Evolutionary conservation across 2,329 filamentous ascomycete species (phyloP).

Genomic region (Talaromyces sp.): DNA sequence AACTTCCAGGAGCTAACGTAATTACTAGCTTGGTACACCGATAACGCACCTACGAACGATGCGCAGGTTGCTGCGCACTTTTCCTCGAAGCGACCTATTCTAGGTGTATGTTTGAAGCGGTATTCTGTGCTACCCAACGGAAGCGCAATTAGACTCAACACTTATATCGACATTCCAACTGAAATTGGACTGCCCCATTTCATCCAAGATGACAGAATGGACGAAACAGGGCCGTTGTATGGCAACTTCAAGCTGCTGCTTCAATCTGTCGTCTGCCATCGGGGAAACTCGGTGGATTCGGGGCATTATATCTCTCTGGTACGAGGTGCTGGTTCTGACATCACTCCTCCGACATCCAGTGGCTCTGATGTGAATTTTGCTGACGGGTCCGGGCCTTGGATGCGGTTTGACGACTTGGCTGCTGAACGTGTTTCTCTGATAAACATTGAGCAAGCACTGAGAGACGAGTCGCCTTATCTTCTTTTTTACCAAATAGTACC

Average conservation of each 20-base stretch:
- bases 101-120: conserved; percentile 89
- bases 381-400: conserved; percentile 59
- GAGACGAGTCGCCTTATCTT: conserved; percentile 86
- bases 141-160: conserved; percentile 65
- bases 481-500: conserved; percentile 94
- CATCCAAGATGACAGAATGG: conserved; percentile 70
- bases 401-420: conserved; percentile 85
- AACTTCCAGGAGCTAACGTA: neutral
- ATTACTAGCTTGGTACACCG: conserved; percentile 73
- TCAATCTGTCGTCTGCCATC: conserved; percentile 88
- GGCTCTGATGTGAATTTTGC: conserved; percentile 31
- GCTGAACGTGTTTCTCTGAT: conserved; percentile 67
- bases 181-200: conserved; percentile 82
- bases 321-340: conserved; percentile 56
- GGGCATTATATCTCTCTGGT: conserved; percentile 90
- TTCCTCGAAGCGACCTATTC: conserved; percentile 70
- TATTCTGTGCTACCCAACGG: conserved; percentile 72
- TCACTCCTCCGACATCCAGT: conserved; percentile 20
- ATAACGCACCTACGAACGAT: conserved; percentile 59
- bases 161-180: conserved; percentile 85
- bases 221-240: conserved; percentile 62
- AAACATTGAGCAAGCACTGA: conserved; percentile 71
- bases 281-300: conserved; percentile 76
- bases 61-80: conserved; percentile 86
- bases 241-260: conserved; percentile 91